Evolutionary conservation across 176 grass and related monocot genomes (phyloP).

Genomic region (Chrysopogon serrulatus): DNA sequence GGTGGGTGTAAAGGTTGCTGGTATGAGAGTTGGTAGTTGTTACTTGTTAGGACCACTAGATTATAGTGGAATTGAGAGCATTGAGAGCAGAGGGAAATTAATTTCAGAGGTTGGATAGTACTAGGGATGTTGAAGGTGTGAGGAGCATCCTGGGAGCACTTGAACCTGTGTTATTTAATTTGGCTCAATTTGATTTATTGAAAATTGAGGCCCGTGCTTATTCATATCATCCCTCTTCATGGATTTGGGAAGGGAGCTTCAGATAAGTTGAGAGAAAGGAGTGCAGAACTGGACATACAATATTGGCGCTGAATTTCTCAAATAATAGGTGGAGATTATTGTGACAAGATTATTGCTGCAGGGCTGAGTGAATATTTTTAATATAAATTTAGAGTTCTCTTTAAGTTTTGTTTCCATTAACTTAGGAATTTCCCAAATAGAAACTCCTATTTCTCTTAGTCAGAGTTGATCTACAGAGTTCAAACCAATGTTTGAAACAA

Average conservation of each 20-base stretch:
- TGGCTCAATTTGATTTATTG: background rate
- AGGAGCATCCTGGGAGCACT: too few species aligned
- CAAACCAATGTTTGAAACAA: background rate
- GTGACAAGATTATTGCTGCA: conserved; percentile 4
- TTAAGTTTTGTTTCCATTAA: background rate
- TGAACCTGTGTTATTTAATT: too few species aligned
- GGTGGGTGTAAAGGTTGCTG: too few species aligned
- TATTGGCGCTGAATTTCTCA: conserved; percentile 60
- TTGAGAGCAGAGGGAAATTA: too few species aligned
- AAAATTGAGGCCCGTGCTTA: background rate
- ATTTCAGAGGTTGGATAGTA: too few species aligned
- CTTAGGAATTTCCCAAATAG: background rate
- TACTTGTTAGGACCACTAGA: too few species aligned
- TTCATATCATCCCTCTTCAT: background rate
- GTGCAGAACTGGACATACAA: conserved; percentile 39
- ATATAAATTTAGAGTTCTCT: background rate
- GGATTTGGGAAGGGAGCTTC: conserved; percentile 57
- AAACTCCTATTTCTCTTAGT: background rate
- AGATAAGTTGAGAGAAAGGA: conserved; percentile 70
- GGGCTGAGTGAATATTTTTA: background rate
- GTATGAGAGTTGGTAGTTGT: too few species aligned
- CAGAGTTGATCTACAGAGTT: background rate
- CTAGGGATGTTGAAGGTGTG: too few species aligned
- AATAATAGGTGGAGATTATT: conserved; percentile 61
- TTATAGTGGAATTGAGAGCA: too few species aligned